A percentile compares a stretch with the other conserved stretches of the same genome.
Evolutionary conservation across 805 yeast genomes (phyloP).

Genomic region (Hanseniaspora pseudoguilliermondii): DNA sequence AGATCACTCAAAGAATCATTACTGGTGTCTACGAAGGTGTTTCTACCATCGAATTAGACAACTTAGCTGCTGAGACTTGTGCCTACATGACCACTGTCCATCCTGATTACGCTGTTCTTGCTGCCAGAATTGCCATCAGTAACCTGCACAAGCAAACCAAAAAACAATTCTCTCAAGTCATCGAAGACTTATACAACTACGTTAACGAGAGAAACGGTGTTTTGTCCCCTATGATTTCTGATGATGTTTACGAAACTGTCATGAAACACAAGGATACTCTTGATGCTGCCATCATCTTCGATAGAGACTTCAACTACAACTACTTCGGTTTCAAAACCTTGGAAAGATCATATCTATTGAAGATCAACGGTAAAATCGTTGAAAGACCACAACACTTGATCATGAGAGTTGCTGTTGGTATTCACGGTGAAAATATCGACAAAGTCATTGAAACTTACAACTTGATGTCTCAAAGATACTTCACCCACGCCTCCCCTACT

Average conservation of each 20-base stretch:
- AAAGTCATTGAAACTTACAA: conserved; percentile 70
- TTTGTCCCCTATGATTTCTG: conserved; percentile 59
- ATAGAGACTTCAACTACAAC: conserved; percentile 65
- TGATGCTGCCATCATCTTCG: conserved; percentile 59
- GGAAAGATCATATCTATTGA: conserved; percentile 70
- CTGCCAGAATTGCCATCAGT: conserved; percentile 91
- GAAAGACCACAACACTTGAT: conserved; percentile 89
- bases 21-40: conserved; percentile 97
- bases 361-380: conserved; percentile 49
- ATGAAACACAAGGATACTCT: conserved; percentile 50
- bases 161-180: conserved; percentile 67
- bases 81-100: conserved; percentile 95
- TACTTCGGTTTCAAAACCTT: conserved; percentile 90
- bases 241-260: conserved; percentile 52
- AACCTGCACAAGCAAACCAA: conserved; percentile 91
- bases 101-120: conserved; percentile 92
- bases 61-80: conserved; percentile 88
- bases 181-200: conserved; percentile 60
- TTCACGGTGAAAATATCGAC: conserved; percentile 58
- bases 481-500: conserved; percentile 93
- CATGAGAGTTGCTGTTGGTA: conserved; percentile 85
- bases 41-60: conserved; percentile 75
- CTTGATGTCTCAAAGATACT: conserved; percentile 73
- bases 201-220: conserved; percentile 66
- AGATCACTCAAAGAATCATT: conserved; percentile 89